phyloP scores from a whole-genome alignment of 805 yeast species.

The Nakazawaea anatomiae region DNA sequence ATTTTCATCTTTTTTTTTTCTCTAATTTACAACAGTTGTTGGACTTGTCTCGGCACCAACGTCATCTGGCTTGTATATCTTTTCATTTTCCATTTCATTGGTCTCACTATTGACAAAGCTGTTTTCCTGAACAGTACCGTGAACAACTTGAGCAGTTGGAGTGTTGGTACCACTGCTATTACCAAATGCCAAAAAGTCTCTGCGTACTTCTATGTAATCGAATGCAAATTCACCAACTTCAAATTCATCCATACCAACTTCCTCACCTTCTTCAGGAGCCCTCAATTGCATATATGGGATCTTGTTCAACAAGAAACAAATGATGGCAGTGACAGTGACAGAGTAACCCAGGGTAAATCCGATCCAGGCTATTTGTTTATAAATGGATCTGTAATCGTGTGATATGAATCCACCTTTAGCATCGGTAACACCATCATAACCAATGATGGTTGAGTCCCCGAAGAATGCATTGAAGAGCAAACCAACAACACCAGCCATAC shows the following conservation, averaged over 20 bases:
- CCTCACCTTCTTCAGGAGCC: slow-evolving; percentile 80
- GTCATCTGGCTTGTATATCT: slow-evolving; percentile 3
- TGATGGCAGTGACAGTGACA: slow-evolving; percentile 66
- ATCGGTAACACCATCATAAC: slow-evolving; percentile 80
- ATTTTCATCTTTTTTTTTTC: not conserved
- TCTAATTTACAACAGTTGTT: not conserved
- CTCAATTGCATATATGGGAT: slow-evolving; percentile 82
- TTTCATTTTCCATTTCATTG: slow-evolving; percentile 6
- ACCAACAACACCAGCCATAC: slow-evolving; percentile 91
- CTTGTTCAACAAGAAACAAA: slow-evolving; percentile 66
- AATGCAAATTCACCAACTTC: slow-evolving; percentile 99
- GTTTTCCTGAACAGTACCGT: slow-evolving; percentile 6
- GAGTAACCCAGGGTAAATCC: slow-evolving; percentile 72
- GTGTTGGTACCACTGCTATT: not conserved
- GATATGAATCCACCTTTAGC: slow-evolving; percentile 83
- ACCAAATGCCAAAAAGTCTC: slow-evolving; percentile 68
- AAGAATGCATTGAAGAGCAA: slow-evolving; percentile 83
- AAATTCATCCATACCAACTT: slow-evolving; percentile 88
- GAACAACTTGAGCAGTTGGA: not conserved
- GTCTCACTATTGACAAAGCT: slow-evolving; percentile 5
- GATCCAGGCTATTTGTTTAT: slow-evolving; percentile 82
- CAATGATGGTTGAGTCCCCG: slow-evolving; percentile 83
- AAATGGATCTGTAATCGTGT: slow-evolving; percentile 86
- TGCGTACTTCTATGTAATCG: slow-evolving; percentile 93
- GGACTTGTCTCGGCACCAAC: not conserved